Evolutionary conservation across 2,329 filamentous ascomycete species (phyloP), one percentile per base, ranked within the genome.

Genomic region (Didymella arachidicola): DNA sequence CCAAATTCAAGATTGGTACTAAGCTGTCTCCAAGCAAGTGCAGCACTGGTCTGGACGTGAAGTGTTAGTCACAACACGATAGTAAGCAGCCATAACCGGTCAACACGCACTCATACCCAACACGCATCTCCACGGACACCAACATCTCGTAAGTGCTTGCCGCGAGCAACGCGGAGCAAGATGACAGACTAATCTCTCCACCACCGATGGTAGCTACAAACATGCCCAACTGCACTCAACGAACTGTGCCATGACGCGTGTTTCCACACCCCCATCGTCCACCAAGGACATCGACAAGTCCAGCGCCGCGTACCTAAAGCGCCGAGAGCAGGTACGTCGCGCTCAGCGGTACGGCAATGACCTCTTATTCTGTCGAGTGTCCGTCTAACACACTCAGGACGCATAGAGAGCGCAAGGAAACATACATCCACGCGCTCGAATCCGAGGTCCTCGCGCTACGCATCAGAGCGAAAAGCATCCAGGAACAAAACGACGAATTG

Each of bases 251-350:
- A 49, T 39, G 46, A 14, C 18, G 10, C n/a, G 34, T 42, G 36
- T 42, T 50, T 42, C 47, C 36, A 10, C 47, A 42, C 25, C 36
- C 12, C 25, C 26, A 4, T 25, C 47, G n/a, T 7, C 38, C 25
- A 34, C 55, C 10, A 49, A 50, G 16, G 32, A 63, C 36, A 10
- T 19, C 36, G n/a, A 39, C 39, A 61, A 61, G 26, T n/a, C 43
- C 6, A 56, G 47, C 47, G 39, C 59, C 1, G 42, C 60, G 14
- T 65, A 61, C 38, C 55, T 60, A 11, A 76, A 72, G 54, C 67
- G 75, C 22, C 66, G 74, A 19, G 75, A 77, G 47, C 75, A 77
- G 65, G 68, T 77, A 4, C 72, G 74, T n/a, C 68, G 65, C 54
- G 75, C 75, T 3, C 75, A 77, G 60, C 61, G 66, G 69, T 72